Evolutionary conservation across 2,329 filamentous ascomycete genomes (phyloP).

Genomic region (Pyricularia grisea): DNA sequence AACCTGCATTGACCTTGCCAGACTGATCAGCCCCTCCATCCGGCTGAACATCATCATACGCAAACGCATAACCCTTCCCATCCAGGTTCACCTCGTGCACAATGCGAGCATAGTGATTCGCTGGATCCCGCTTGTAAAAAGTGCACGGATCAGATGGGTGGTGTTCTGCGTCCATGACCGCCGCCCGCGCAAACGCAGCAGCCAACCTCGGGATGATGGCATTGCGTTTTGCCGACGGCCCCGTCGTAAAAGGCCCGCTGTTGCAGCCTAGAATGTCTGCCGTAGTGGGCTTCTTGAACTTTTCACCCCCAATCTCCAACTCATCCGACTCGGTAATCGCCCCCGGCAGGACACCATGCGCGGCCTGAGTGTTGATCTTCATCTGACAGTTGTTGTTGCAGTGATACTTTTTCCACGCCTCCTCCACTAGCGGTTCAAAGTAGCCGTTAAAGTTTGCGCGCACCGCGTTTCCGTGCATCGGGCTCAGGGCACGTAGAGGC

Average conservation of each 20-base stretch:
- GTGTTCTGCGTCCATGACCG: constrained; percentile 34
- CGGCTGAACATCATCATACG: constrained; percentile 51
- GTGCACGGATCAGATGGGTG: constrained; percentile 23
- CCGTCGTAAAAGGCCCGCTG: constrained; percentile 48
- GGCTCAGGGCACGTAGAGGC: constrained; percentile 30
- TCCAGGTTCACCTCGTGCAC: constrained; percentile 45
- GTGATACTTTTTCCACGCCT: constrained; percentile 29
- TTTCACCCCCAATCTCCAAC: constrained; percentile 25
- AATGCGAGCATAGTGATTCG: constrained; percentile 49
- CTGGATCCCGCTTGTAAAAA: constrained; percentile 30
- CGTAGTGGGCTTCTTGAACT: constrained; percentile 46
- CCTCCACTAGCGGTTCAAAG: constrained; percentile 30
- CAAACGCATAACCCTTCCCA: constrained; percentile 48
- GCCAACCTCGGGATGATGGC: constrained; percentile 38
- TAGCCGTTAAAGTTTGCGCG: constrained; percentile 33
- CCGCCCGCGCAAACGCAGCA: constrained; percentile 44
- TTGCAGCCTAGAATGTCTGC: constrained; percentile 59
- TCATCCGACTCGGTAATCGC: constrained; percentile 31
- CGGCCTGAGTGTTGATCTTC: constrained; percentile 56
- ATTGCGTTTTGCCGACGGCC: constrained; percentile 26
- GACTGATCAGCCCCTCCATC: constrained; percentile 41
- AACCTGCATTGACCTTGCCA: constrained; percentile 43
- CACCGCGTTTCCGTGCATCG: constrained; percentile 32
- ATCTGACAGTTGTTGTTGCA: constrained; percentile 23
- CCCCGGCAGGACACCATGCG: constrained; percentile 42